Percentiles rank a stretch among this genome's conserved stretches.
phyloP scores from a whole-genome alignment of 2,329 filamentous ascomycete genomes.

The Aureobasidium sp. region DNA sequence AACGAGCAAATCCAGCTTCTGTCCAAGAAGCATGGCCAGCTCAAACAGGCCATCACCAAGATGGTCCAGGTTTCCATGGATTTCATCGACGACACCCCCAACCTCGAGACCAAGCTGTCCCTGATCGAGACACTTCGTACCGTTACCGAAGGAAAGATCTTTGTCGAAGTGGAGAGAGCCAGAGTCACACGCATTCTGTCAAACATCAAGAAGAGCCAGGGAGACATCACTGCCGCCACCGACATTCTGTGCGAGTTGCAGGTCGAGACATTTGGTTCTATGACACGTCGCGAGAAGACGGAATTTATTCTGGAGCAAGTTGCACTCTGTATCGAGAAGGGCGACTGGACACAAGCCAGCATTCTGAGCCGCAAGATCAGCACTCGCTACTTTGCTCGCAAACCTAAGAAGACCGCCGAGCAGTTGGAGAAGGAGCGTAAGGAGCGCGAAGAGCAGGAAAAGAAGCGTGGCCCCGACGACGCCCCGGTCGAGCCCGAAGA shows the following conservation, averaged over 20 bases:
- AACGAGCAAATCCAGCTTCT: constrained; percentile 94
- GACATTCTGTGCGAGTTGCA: constrained; percentile 96
- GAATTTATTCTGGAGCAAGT: constrained; percentile 98
- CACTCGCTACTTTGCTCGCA: constrained; percentile 82
- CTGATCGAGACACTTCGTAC: constrained; percentile 93
- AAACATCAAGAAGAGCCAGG: constrained; percentile 94
- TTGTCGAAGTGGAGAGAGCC: constrained; percentile 96
- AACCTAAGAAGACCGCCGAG: constrained; percentile 82
- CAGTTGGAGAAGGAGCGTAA: constrained; percentile 86
- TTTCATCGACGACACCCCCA: constrained; percentile 80
- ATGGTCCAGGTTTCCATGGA: constrained; percentile 97
- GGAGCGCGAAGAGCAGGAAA: constrained; percentile 75
- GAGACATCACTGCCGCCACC: constrained; percentile 79
- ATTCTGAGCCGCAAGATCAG: constrained; percentile 96
- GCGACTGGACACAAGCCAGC: constrained; percentile 90
- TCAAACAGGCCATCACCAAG: constrained; percentile 97
- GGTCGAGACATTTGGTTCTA: constrained; percentile 97
- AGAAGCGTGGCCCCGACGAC: constrained; percentile 67
- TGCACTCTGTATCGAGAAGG: constrained; percentile 84
- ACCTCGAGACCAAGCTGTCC: constrained; percentile 77
- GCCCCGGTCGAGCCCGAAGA: constrained; percentile 68
- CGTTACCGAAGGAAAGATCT: constrained; percentile 99
- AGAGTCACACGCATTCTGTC: constrained; percentile 92
- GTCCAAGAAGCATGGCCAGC: constrained; percentile 99
- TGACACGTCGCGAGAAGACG: constrained; percentile 95